These are phyloP conservation scores for Neofusicoccum sp. DNA, from an alignment of 2,329 filamentous ascomycete genomes.

Conservation along the genomic window DNA sequence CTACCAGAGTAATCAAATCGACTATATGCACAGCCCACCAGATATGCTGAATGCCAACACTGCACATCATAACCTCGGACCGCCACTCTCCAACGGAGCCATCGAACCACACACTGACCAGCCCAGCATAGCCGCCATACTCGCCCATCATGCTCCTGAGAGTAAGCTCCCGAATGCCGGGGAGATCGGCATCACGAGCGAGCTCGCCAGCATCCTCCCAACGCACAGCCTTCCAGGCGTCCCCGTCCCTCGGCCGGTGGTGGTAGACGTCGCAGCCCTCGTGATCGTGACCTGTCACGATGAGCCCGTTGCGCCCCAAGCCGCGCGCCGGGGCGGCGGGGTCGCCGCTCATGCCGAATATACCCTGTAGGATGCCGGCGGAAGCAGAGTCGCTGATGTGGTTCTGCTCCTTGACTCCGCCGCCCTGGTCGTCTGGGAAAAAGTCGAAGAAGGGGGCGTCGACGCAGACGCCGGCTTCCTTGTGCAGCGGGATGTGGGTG, in stretches of 20 bases:
- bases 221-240: slow-evolving; percentile 24
- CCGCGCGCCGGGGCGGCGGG: slow-evolving; percentile 61
- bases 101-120: slow-evolving; percentile 91
- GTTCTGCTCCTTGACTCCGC: slow-evolving; percentile 88
- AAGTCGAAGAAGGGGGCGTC: slow-evolving; percentile 85
- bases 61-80: slow-evolving; percentile 78
- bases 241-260: slow-evolving; percentile 45
- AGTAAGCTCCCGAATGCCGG: slow-evolving; percentile 83
- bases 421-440: slow-evolving; percentile 63
- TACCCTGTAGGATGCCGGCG: slow-evolving; percentile 72
- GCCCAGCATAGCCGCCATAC: slow-evolving; percentile 86
- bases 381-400: slow-evolving; percentile 76
- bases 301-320: slow-evolving; percentile 70
- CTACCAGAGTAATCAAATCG: slow-evolving; percentile 56
- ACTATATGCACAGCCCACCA: slow-evolving; percentile 91
- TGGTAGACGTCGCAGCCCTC: slow-evolving; percentile 91
- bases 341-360: slow-evolving; percentile 76
- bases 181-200: slow-evolving; percentile 39
- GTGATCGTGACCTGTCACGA: slow-evolving; percentile 94
- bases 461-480: slow-evolving; percentile 77
- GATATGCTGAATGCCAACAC: slow-evolving; percentile 81
- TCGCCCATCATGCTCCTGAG: slow-evolving; percentile 98
- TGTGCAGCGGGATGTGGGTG: slow-evolving; percentile 91
- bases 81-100: slow-evolving; percentile 69
- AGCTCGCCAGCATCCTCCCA: slow-evolving; percentile 22